Percentiles rank a stretch among this genome's conserved stretches.
These are phyloP conservation scores for Leccinum subrobustum DNA, from an alignment of 1,284 basidiomycete genomes.

Conservation along the genomic window DNA sequence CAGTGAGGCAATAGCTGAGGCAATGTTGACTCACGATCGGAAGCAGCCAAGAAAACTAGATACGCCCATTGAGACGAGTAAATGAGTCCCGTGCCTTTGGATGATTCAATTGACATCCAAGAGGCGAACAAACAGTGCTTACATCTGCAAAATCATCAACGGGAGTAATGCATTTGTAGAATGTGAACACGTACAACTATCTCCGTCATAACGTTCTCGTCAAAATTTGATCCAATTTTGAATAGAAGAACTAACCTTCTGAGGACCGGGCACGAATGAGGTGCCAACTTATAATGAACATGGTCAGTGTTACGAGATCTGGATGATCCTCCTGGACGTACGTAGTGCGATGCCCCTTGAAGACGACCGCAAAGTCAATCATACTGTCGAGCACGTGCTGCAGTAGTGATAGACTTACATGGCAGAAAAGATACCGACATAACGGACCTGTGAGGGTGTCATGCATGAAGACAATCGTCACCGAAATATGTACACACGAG, in stretches of 20 bases:
- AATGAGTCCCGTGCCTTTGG: not conserved
- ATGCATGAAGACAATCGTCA: not conserved
- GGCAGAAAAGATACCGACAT: not conserved
- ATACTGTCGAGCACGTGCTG: not conserved
- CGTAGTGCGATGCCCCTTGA: not conserved
- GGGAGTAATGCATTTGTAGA: not conserved
- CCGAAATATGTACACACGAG: not conserved
- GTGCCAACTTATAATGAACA: not conserved
- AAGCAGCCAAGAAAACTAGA: not conserved
- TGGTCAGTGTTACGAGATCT: not conserved
- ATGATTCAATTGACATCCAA: not conserved
- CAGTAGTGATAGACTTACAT: not conserved
- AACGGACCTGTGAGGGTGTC: not conserved
- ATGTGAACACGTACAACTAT: not conserved
- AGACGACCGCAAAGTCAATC: not conserved
- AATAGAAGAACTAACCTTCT: not conserved
- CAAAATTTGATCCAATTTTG: not conserved
- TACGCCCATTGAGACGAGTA: not conserved
- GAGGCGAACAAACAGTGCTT: not conserved
- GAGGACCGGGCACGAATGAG: not conserved
- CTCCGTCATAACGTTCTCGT: not conserved
- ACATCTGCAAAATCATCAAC: not conserved
- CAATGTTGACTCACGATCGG: not conserved
- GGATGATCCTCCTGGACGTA: not conserved
- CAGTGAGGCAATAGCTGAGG: not conserved